Conservation (phyloP, 2,329 filamentous ascomycete species). For the Gaeumannomyces tritici region DNA sequence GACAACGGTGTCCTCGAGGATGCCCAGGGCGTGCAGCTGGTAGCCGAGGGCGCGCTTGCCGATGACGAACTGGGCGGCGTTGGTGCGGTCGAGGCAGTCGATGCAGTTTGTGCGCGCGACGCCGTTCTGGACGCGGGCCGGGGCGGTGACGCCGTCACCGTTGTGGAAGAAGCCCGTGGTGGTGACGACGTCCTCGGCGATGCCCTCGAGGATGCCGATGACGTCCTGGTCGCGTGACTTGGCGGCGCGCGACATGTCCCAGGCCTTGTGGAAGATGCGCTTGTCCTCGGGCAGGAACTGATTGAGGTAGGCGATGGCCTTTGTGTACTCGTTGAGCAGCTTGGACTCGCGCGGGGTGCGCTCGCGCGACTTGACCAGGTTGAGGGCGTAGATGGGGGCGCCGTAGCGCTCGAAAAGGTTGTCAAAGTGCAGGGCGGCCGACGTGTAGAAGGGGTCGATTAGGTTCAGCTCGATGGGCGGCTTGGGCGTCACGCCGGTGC, state of each 20-base stretch:
- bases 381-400: constrained; percentile 81
- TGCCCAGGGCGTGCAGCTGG: constrained; percentile 83
- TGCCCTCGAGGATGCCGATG: constrained; percentile 80
- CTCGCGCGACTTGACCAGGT: constrained; percentile 84
- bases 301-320: constrained; percentile 84
- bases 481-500: constrained; percentile 88
- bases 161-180: constrained; percentile 94
- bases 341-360: constrained; percentile 87
- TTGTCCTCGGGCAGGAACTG: constrained; percentile 79
- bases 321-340: constrained; percentile 75
- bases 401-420: constrained; percentile 91
- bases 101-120: constrained; percentile 95
- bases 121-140: constrained; percentile 71
- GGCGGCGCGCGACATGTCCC: constrained; percentile 95
- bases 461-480: constrained; percentile 92
- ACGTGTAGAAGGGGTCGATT: constrained; percentile 91
- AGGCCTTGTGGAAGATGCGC: constrained; percentile 88
- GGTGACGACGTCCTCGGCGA: constrained; percentile 77
- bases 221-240: constrained; percentile 91
- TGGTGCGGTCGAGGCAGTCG: constrained; percentile 92
- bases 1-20: constrained; percentile 66
- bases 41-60: constrained; percentile 88
- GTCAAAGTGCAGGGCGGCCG: constrained; percentile 89
- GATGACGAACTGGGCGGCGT: constrained; percentile 95
- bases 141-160: constrained; percentile 57